These are phyloP conservation scores for Rhododendron simsii DNA, from an alignment of 148 eudicot genomes.

Conservation along the genomic window DNA sequence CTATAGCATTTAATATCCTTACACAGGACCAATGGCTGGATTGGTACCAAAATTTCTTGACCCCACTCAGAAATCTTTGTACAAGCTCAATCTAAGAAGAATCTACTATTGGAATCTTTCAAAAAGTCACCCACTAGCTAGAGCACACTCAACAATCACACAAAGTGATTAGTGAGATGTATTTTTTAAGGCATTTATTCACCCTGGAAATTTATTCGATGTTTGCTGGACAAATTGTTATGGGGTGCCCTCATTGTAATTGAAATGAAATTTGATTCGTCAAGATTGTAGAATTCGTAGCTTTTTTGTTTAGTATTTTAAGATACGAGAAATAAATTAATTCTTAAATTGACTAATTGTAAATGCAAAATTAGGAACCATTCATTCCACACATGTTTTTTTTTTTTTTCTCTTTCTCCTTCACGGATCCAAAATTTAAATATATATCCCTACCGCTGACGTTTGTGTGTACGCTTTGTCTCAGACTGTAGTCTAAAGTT, in stretches of 20 bases:
- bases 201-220: not conserved
- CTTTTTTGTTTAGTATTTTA: not conserved
- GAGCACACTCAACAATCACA: not conserved
- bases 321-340: not conserved
- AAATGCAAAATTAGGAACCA: not conserved
- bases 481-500: slow-evolving; percentile 4
- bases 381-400: not conserved
- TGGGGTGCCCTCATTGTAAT: not conserved
- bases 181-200: too few relatives aligned
- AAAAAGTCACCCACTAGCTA: not conserved
- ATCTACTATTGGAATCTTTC: not conserved
- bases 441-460: not conserved
- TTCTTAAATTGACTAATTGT: not conserved
- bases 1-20: too few relatives aligned
- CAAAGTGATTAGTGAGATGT: not conserved
- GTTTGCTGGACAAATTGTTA: too few relatives aligned
- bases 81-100: slow-evolving; percentile 1
- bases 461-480: not conserved
- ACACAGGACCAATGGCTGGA: too few relatives aligned
- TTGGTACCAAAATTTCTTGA: not conserved
- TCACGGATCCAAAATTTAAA: not conserved
- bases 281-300: not conserved
- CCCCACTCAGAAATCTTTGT: not conserved
- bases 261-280: not conserved
- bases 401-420: not conserved